phyloP scores from a whole-genome alignment of 2,329 filamentous ascomycete species.

The Stachybotrys chartarum region DNA sequence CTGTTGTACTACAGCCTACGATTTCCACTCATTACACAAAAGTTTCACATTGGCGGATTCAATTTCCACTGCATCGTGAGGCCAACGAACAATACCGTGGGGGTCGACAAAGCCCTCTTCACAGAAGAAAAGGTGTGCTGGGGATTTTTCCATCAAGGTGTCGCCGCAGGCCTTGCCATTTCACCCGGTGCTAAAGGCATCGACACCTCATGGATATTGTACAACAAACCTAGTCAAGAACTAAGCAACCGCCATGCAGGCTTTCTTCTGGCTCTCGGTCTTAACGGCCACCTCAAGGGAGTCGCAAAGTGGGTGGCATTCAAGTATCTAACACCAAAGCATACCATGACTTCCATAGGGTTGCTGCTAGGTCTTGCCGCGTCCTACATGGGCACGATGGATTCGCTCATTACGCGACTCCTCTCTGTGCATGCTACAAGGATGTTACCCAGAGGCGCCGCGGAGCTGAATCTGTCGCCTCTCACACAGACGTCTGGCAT shows the following conservation, averaged over 20 bases:
- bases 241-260: slow-evolving; percentile 95
- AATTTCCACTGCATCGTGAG: slow-evolving; percentile 88
- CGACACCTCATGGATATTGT: slow-evolving; percentile 97
- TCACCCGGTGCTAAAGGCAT: slow-evolving; percentile 87
- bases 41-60: slow-evolving; percentile 83
- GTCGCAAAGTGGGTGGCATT: slow-evolving; percentile 98
- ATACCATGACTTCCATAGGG: slow-evolving; percentile 98
- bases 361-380: slow-evolving; percentile 87
- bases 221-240: slow-evolving; percentile 84
- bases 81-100: slow-evolving; percentile 84
- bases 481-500: slow-evolving; percentile 93
- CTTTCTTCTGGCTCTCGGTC: slow-evolving; percentile 79
- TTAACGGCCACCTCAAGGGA: slow-evolving; percentile 91
- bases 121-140: slow-evolving; percentile 96
- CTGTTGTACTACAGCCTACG: slow-evolving; percentile 84
- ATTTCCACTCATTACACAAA: slow-evolving; percentile 85
- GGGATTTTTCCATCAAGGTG: slow-evolving; percentile 97
- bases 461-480: slow-evolving; percentile 87
- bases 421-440: slow-evolving; percentile 93
- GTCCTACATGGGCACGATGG: slow-evolving; percentile 95
- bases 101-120: slow-evolving; percentile 80
- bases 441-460: slow-evolving; percentile 86
- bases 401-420: slow-evolving; percentile 85
- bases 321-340: slow-evolving; percentile 98
- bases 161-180: slow-evolving; percentile 86